These are phyloP conservation scores for Phlebiopsis flavidoalba DNA, from an alignment of 768 basidiomycete species.

Conservation along the genomic window DNA sequence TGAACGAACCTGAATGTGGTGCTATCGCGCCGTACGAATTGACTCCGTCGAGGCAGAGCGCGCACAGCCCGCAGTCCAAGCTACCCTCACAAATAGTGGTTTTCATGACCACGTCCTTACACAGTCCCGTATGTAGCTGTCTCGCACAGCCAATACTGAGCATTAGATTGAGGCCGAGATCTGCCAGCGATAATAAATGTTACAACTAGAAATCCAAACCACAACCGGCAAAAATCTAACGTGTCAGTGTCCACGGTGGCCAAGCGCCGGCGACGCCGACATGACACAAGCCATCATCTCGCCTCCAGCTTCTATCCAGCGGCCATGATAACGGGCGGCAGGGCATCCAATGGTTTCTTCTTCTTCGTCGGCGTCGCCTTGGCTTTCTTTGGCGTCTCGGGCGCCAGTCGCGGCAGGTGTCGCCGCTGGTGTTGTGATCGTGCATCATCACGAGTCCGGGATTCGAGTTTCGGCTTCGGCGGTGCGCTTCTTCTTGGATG, in stretches of 20 bases:
- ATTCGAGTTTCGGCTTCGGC: slow-evolving; percentile 19
- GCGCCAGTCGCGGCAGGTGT: slow-evolving; percentile 2
- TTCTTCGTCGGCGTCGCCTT: slow-evolving; percentile 17
- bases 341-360: slow-evolving; percentile 18
- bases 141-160: not conserved
- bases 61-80: not conserved
- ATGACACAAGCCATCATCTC: not conserved
- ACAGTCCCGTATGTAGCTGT: slow-evolving; percentile 21
- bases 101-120: slow-evolving; percentile 36
- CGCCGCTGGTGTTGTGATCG: slow-evolving; percentile 5
- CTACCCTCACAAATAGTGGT: slow-evolving; percentile 30
- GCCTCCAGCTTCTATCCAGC: slow-evolving; percentile 15
- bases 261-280: not conserved
- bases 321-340: slow-evolving; percentile 27
- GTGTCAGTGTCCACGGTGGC: not conserved
- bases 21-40: not conserved
- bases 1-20: not conserved
- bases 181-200: not conserved
- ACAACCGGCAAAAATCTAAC: not conserved
- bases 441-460: not conserved
- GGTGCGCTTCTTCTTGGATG: slow-evolving; percentile 62
- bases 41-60: not conserved
- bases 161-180: not conserved
- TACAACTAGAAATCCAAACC: not conserved
- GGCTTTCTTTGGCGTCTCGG: slow-evolving; percentile 19